Conservation (phyloP, 179 eudicot species). For the Sideroxylon spinosum region DNA sequence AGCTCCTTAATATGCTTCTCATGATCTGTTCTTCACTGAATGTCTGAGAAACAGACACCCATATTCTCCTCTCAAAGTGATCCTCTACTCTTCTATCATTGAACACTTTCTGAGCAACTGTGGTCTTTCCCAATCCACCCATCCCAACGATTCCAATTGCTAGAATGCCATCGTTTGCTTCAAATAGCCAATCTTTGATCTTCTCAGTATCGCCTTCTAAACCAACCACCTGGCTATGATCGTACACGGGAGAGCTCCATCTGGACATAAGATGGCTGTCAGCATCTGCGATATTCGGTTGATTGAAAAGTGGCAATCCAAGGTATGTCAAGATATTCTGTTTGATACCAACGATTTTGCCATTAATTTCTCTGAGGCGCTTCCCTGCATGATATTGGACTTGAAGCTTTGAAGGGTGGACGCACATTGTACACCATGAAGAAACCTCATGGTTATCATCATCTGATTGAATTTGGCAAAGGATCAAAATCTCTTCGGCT, state of each 20-base stretch:
- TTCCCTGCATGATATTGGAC: conserved; percentile 26
- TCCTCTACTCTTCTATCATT: conserved; percentile 38
- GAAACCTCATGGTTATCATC: conserved; percentile 17
- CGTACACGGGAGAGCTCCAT: conserved; percentile 54
- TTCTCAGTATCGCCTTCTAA: conserved; percentile 45
- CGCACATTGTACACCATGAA: conserved; percentile 18
- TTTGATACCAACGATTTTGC: conserved; percentile 28
- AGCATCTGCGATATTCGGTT: conserved; percentile 17
- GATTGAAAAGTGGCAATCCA: conserved; percentile 23
- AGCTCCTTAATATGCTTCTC: conserved; percentile 46
- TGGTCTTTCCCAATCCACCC: conserved; percentile 65
- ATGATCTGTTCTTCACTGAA: conserved; percentile 42
- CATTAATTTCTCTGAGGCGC: conserved; percentile 37
- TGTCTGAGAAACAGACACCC: conserved; percentile 63
- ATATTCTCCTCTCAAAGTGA: conserved; percentile 47
- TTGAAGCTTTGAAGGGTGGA: conserved; percentile 24
- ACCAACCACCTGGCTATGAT: conserved; percentile 56
- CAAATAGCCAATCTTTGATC: conserved; percentile 50
- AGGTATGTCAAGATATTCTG: conserved; percentile 30
- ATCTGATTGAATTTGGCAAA: conserved; percentile 28
- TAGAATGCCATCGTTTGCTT: conserved; percentile 34
- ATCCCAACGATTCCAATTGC: conserved; percentile 53
- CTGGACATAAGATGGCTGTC: conserved; percentile 32
- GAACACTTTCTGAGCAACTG: conserved; percentile 47
- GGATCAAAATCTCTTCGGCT: conserved; percentile 48